Percentiles rank a stretch among this genome's conserved stretches.
Evolutionary conservation across 1,139 yeast genomes (phyloP).

Genomic region (Geotrichum siamense): DNA sequence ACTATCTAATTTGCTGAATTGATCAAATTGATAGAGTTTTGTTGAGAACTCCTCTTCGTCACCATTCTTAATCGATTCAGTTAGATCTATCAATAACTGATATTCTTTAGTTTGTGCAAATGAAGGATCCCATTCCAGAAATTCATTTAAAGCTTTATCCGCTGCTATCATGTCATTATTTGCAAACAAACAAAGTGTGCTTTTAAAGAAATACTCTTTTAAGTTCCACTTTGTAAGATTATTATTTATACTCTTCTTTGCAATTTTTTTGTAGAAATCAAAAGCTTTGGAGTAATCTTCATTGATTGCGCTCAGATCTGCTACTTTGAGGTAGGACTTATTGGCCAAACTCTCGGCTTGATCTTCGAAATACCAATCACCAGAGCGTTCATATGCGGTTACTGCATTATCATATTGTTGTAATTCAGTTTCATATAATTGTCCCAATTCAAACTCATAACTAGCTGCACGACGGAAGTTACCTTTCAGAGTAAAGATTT

Average conservation of each 20-base stretch:
- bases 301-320: conserved; percentile 75
- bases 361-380: conserved; percentile 92
- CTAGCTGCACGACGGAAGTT: conserved; percentile 96
- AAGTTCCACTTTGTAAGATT: conserved; percentile 81
- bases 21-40: conserved; percentile 76
- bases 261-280: conserved; percentile 66
- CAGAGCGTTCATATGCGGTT: conserved; percentile 81
- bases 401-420: conserved; percentile 64
- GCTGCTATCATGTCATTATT: conserved; percentile 80
- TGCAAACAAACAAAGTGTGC: conserved; percentile 75
- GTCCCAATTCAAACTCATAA: conserved; percentile 85
- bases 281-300: conserved; percentile 70
- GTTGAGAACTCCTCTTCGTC: conserved; percentile 72
- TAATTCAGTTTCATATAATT: conserved; percentile 67
- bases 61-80: conserved; percentile 69
- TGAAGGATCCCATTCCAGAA: conserved; percentile 64
- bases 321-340: conserved; percentile 83
- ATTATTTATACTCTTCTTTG: conserved; percentile 67
- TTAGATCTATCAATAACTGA: conserved; percentile 52
- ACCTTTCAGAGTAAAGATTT: conserved; percentile 78
- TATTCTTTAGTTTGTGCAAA: conserved; percentile 76
- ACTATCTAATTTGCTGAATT: conserved; percentile 80
- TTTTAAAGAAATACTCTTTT: conserved; percentile 84
- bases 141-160: conserved; percentile 58
- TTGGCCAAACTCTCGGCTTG: conserved; percentile 76